These are phyloP conservation scores for Fusarium sarcochroum DNA, from an alignment of 2,329 filamentous ascomycete genomes.

Conservation along the genomic window DNA sequence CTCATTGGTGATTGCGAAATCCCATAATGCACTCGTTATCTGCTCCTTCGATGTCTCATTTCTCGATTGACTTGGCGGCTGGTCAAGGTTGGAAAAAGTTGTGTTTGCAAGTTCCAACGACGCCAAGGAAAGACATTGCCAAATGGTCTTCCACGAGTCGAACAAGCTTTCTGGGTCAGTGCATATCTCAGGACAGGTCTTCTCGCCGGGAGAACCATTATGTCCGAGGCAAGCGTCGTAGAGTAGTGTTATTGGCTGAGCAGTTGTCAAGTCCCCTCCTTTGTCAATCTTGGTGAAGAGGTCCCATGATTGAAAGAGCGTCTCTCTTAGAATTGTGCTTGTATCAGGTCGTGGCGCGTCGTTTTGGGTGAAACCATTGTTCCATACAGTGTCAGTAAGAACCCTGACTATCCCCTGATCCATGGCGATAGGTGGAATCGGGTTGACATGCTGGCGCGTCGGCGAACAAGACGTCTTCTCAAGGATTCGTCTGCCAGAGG, in stretches of 20 bases:
- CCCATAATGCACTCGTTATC: not conserved
- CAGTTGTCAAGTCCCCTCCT: fast-evolving
- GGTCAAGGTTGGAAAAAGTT: not conserved
- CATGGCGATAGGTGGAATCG: not conserved
- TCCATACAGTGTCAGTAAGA: not conserved
- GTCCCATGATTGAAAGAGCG: not conserved
- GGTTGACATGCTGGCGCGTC: not conserved
- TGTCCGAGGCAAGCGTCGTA: not conserved
- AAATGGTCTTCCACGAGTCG: constrained; percentile 13
- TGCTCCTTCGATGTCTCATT: not conserved
- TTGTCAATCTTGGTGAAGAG: not conserved
- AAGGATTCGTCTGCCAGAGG: too few relatives aligned
- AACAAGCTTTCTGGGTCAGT: not conserved
- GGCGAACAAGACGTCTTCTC: too few relatives aligned
- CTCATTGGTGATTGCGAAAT: not conserved
- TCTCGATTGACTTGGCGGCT: fast-evolving
- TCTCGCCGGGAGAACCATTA: not conserved
- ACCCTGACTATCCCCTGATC: constrained; percentile 1
- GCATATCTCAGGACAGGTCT: constrained; percentile 6
- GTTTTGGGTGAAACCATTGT: not conserved
- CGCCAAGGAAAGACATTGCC: constrained; percentile 16
- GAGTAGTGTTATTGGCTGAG: constrained; percentile 1
- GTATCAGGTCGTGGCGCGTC: constrained; percentile 12
- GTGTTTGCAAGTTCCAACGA: not conserved
- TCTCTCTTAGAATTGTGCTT: not conserved